Evolutionary conservation across 1,139 yeast species (phyloP).

Genomic region (Saccharomyces hybrid): DNA sequence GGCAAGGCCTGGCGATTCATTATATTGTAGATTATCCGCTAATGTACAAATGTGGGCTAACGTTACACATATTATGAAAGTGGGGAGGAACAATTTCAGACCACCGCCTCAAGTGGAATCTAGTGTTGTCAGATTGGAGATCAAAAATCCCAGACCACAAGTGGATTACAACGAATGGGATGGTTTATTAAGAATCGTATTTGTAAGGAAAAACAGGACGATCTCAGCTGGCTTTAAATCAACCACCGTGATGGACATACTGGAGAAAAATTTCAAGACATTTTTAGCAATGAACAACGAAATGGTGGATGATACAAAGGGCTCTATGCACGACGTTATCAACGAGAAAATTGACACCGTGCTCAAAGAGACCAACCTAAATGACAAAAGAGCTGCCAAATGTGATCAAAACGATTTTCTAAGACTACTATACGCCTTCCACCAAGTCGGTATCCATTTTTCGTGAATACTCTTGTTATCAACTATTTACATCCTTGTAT

Average conservation of each 20-base stretch:
- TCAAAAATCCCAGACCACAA: constrained; percentile 85
- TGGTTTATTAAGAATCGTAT: constrained; percentile 82
- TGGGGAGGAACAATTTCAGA: constrained; percentile 89
- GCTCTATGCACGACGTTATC: constrained; percentile 44
- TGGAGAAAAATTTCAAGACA: constrained; percentile 84
- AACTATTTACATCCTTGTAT: background rate
- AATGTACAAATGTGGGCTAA: constrained; percentile 99
- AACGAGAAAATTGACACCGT: constrained; percentile 58
- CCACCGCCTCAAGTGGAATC: constrained; percentile 99
- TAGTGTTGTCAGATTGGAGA: constrained; percentile 87
- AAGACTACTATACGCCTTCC: constrained; percentile 82
- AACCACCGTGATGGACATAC: constrained; percentile 67
- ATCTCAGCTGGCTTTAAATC: constrained; percentile 90
- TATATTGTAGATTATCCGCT: constrained; percentile 89
- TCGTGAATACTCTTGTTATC: constrained; percentile 45
- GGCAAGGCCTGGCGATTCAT: constrained; percentile 91
- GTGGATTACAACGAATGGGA: constrained; percentile 96
- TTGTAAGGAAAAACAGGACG: constrained; percentile 89
- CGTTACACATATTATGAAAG: constrained; percentile 97
- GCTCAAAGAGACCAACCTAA: constrained; percentile 65
- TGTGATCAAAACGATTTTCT: constrained; percentile 93
- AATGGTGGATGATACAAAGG: constrained; percentile 35
- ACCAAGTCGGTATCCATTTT: constrained; percentile 94
- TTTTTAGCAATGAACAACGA: constrained; percentile 53
- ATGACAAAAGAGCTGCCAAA: constrained; percentile 86